A percentile compares a stretch with the other conserved stretches of the same genome.
Conservation (phyloP, 805 yeast genomes). For the Metschnikowia santaceciliae region DNA sequence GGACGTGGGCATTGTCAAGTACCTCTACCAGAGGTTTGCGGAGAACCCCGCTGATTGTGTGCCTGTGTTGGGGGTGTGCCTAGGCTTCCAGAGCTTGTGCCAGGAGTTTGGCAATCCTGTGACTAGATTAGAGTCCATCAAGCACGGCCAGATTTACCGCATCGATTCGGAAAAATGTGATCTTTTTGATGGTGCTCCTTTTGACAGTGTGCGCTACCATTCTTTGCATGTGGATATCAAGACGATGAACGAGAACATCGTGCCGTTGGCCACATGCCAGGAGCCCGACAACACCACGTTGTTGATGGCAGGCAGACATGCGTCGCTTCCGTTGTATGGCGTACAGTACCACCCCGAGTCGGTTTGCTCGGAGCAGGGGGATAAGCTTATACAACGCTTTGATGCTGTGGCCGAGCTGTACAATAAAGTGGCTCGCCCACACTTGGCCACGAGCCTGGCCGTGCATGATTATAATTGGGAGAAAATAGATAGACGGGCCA, state of each 20-base stretch:
- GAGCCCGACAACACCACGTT: slow-evolving; percentile 18
- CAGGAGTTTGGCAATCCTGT: slow-evolving; percentile 56
- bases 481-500: slow-evolving; percentile 14
- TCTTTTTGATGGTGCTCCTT: slow-evolving; percentile 21
- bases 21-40: slow-evolving; percentile 35
- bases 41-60: slow-evolving; percentile 15
- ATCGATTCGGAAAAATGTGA: slow-evolving; percentile 44
- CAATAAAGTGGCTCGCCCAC: slow-evolving; percentile 23
- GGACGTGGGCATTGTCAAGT: slow-evolving; percentile 77
- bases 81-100: slow-evolving; percentile 87
- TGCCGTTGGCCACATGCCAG: slow-evolving; percentile 62
- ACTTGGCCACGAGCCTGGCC: neutral
- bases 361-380: slow-evolving; percentile 73
- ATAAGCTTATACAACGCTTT: slow-evolving; percentile 56
- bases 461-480: slow-evolving; percentile 2
- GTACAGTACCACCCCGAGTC: slow-evolving; percentile 98
- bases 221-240: slow-evolving; percentile 57
- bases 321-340: slow-evolving; percentile 68
- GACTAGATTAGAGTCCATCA: slow-evolving; percentile 49
- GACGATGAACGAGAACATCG: slow-evolving; percentile 30
- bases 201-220: slow-evolving; percentile 83
- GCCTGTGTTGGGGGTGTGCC: slow-evolving; percentile 87
- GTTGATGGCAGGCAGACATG: slow-evolving; percentile 79
- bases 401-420: slow-evolving; percentile 43
- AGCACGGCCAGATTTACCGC: slow-evolving; percentile 81